phyloP scores from a whole-genome alignment of 306 rosid genomes.

The Cucurbita moschata region DNA sequence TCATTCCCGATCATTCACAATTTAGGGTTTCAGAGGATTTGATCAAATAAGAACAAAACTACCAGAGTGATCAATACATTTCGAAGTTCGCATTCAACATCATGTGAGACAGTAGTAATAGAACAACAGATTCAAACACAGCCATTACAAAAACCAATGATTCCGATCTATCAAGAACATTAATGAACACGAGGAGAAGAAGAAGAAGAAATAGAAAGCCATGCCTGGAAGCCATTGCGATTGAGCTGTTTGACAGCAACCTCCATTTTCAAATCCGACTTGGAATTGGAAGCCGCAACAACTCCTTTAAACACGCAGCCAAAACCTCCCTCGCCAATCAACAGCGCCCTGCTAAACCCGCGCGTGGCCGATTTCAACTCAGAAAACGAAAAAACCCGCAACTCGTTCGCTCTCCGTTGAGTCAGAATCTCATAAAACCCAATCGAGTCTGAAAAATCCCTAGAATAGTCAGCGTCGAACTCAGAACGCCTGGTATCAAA shows the following conservation, averaged over 20 bases:
- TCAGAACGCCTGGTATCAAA: slow-evolving; percentile 54
- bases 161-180: background rate
- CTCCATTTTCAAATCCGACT: slow-evolving; percentile 20
- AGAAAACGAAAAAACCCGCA: slow-evolving; percentile 53
- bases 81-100: too few species aligned
- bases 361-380: slow-evolving; percentile 70
- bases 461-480: slow-evolving; percentile 37
- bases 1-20: background rate
- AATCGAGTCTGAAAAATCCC: slow-evolving; percentile 44
- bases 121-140: background rate
- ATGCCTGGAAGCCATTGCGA: slow-evolving; percentile 91
- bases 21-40: background rate
- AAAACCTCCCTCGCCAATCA: slow-evolving; percentile 92
- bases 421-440: slow-evolving; percentile 43
- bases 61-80: too few species aligned
- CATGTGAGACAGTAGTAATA: background rate
- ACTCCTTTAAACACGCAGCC: slow-evolving; percentile 72
- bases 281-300: slow-evolving; percentile 6
- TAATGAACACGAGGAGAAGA: background rate
- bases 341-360: slow-evolving; percentile 48
- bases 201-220: background rate
- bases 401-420: slow-evolving; percentile 58
- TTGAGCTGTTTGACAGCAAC: slow-evolving; percentile 89
- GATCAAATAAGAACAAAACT: too few species aligned
- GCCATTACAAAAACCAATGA: background rate